phyloP scores from a whole-genome alignment of 805 yeast species.

The Metschnikowia kofuensis region DNA sequence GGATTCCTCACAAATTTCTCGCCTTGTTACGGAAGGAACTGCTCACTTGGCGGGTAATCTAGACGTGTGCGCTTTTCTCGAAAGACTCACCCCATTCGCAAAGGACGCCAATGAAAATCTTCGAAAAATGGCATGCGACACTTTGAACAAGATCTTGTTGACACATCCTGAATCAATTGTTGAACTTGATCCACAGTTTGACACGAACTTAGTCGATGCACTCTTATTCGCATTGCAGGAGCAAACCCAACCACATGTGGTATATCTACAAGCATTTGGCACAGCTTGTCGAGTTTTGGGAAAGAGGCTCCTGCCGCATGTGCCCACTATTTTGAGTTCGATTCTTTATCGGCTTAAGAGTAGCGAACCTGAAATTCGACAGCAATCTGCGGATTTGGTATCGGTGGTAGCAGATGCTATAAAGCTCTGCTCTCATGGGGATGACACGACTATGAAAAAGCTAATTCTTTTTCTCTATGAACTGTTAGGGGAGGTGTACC shows the following conservation, averaged over 20 bases:
- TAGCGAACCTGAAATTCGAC: conserved; percentile 67
- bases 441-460: conserved; percentile 60
- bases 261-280: conserved; percentile 62
- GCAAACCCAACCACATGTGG: conserved; percentile 56
- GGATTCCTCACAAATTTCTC: conserved; percentile 50
- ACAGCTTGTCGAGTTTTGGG: conserved; percentile 62
- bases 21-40: conserved; percentile 70
- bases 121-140: conserved; percentile 73
- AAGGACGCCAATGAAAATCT: conserved; percentile 83
- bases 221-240: conserved; percentile 77
- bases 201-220: conserved; percentile 73
- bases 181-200: conserved; percentile 62
- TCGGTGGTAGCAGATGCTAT: conserved; percentile 64
- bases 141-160: conserved; percentile 57
- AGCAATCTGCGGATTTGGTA: conserved; percentile 80
- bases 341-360: conserved; percentile 71
- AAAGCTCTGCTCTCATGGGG: conserved; percentile 51
- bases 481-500: conserved; percentile 90
- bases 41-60: conserved; percentile 61
- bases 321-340: conserved; percentile 69
- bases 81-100: conserved; percentile 52
- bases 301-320: conserved; percentile 61
- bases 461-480: conserved; percentile 80
- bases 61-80: conserved; percentile 62
- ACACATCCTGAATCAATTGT: conserved; percentile 28